A percentile compares a stretch with the other conserved stretches of the same genome.
These are phyloP conservation scores for Leccinum longicurvipes DNA, from an alignment of 768 basidiomycete species.

Conservation along the genomic window DNA sequence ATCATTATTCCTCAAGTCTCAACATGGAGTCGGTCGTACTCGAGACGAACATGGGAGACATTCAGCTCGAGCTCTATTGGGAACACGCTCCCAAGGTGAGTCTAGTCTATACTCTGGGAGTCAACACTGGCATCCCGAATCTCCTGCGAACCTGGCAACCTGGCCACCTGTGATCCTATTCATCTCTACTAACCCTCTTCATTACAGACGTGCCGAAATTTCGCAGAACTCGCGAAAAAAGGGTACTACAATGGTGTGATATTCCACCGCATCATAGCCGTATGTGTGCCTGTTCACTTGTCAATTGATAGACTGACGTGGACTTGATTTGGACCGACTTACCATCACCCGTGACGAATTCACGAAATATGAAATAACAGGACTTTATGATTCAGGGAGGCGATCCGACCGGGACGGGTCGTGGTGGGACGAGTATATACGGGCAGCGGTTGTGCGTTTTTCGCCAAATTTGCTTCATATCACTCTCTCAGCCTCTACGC, in stretches of 20 bases:
- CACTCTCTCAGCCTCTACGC: too few species aligned
- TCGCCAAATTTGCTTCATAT: background rate
- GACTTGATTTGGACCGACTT: too few species aligned
- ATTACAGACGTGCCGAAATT: slow-evolving; percentile 95
- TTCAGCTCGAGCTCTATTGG: slow-evolving; percentile 91
- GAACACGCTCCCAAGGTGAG: slow-evolving; percentile 76
- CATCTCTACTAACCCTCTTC: too few species aligned
- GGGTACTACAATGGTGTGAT: slow-evolving; percentile 91
- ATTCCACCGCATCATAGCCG: slow-evolving; percentile 91
- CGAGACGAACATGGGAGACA: slow-evolving; percentile 81
- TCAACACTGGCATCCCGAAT: background rate
- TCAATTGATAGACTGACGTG: too few species aligned
- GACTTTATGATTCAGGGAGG: slow-evolving; percentile 98
- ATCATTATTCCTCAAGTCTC: too few species aligned
- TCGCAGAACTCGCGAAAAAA: slow-evolving; percentile 82
- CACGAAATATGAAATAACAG: slow-evolving; percentile 32
- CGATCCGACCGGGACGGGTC: slow-evolving; percentile 93
- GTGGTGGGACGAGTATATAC: slow-evolving; percentile 87
- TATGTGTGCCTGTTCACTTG: too few species aligned
- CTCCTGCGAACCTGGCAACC: slow-evolving; percentile 14
- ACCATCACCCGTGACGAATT: slow-evolving; percentile 1
- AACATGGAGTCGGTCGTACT: slow-evolving; percentile 55
- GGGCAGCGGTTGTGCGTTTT: slow-evolving; percentile 77
- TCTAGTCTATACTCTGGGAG: too few species aligned
- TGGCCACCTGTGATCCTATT: too few species aligned